Conservation (phyloP, 352 stramenopile species). For the Globisporangium paddicum region DNA sequence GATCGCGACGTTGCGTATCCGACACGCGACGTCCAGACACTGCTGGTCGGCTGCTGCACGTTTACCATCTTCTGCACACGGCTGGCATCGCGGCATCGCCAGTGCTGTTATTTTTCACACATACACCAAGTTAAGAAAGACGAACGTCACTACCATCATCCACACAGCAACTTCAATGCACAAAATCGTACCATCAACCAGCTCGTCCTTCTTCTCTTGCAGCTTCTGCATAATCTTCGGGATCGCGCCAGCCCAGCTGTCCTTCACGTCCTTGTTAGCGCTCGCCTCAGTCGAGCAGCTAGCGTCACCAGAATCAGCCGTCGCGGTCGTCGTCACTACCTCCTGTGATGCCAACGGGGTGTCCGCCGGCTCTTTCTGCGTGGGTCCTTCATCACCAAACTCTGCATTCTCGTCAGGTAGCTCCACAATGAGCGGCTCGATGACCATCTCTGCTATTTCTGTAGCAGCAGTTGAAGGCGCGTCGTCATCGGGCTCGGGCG, state of each 20-base stretch:
- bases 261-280: not conserved
- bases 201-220: slow-evolving; percentile 7
- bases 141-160: not conserved
- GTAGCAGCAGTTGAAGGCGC: not conserved
- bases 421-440: not conserved
- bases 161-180: not conserved
- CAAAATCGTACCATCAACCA: not conserved
- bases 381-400: not conserved
- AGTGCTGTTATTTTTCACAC: not conserved
- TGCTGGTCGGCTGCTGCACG: slow-evolving; percentile 5
- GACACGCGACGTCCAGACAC: slow-evolving; percentile 10
- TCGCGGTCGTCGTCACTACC: not conserved
- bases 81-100: slow-evolving; percentile 5
- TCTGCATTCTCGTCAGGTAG: not conserved
- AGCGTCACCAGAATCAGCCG: not conserved
- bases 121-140: not conserved
- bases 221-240: slow-evolving; percentile 2
- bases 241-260: slow-evolving; percentile 1
- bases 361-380: not conserved
- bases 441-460: not conserved
- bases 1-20: slow-evolving; percentile 7
- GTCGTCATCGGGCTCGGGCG: not conserved
- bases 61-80: not conserved
- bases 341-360: not conserved
- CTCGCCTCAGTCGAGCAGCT: not conserved